phyloP scores from a whole-genome alignment of 495 filamentous ascomycete genomes.

The Talaromyces thailandensis region DNA sequence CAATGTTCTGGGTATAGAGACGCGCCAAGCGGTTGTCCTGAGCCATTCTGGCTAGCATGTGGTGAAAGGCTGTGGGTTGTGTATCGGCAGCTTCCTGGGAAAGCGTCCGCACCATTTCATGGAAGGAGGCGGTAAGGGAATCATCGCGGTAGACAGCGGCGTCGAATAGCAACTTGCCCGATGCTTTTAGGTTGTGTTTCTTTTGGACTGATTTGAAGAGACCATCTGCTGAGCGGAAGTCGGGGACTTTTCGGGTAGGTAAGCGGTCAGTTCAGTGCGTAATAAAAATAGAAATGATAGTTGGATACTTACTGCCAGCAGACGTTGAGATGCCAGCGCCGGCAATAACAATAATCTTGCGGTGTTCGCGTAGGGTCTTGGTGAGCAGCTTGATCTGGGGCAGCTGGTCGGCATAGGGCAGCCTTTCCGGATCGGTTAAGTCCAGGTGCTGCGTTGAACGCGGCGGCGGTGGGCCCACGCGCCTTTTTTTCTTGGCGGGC shows the following conservation, averaged over 20 bases:
- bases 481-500: conserved; percentile 65
- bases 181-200: conserved; percentile 84
- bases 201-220: conserved; percentile 76
- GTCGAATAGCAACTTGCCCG: conserved; percentile 93
- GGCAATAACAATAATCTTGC: conserved; percentile 93
- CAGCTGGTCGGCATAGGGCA: conserved; percentile 40
- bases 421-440: conserved; percentile 40
- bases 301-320: conserved; percentile 80
- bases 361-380: conserved; percentile 72
- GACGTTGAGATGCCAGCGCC: conserved; percentile 95
- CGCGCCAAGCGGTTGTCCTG: conserved; percentile 82
- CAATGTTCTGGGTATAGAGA: conserved; percentile 93
- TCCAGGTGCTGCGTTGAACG: conserved; percentile 72
- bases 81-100: conserved; percentile 66
- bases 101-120: conserved; percentile 87
- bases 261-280: background rate
- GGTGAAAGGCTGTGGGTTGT: conserved; percentile 82
- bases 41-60: conserved; percentile 85
- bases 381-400: conserved; percentile 58
- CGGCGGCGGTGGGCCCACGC: conserved; percentile 59
- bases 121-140: conserved; percentile 76
- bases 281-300: conserved; percentile 21
- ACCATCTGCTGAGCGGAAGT: conserved; percentile 85
- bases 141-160: conserved; percentile 94
- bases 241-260: conserved; percentile 57